Evolutionary conservation across 2,329 filamentous ascomycete species (phyloP).

Genomic region (Aureobasidium zeae): DNA sequence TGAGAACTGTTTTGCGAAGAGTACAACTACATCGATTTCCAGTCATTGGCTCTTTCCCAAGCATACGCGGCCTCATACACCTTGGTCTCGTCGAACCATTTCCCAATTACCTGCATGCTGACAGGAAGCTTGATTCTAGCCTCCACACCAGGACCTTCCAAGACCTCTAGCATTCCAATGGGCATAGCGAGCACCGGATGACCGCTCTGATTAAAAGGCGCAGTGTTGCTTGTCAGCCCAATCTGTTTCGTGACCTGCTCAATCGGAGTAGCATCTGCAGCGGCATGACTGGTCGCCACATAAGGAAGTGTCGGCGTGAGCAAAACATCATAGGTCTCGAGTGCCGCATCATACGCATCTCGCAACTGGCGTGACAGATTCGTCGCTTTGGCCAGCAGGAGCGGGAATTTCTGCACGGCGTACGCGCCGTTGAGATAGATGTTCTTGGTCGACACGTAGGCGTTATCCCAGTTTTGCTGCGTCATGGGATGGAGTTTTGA

Average conservation of each 20-base stretch:
- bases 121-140: slow-evolving; percentile 36
- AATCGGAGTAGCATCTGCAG: slow-evolving; percentile 32
- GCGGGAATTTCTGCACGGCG: slow-evolving; percentile 36
- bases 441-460: slow-evolving; percentile 47
- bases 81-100: slow-evolving; percentile 42
- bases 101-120: slow-evolving; percentile 48
- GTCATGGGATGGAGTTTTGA: slow-evolving; percentile 39
- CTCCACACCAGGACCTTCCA: slow-evolving; percentile 29
- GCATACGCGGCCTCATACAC: slow-evolving; percentile 38
- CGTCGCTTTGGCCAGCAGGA: slow-evolving; percentile 41
- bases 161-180: slow-evolving; percentile 37
- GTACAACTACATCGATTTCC: slow-evolving; percentile 31
- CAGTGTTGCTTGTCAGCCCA: slow-evolving; percentile 48
- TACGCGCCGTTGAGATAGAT: slow-evolving; percentile 46
- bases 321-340: slow-evolving; percentile 37
- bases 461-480: slow-evolving; percentile 41
- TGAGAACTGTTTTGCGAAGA: no score
- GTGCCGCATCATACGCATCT: slow-evolving; percentile 38
- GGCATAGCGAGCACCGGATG: slow-evolving; percentile 48
- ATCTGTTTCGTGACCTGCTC: slow-evolving; percentile 44
- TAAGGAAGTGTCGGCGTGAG: slow-evolving; percentile 44
- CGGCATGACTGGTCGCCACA: slow-evolving; percentile 38
- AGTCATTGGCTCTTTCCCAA: slow-evolving; percentile 41
- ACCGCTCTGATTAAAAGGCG: slow-evolving; percentile 48
- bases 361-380: slow-evolving; percentile 40